Percentiles rank a stretch among this genome's conserved stretches.
Evolutionary conservation across 2,329 filamentous ascomycete species (phyloP).

Genomic region (Fusarium transvaalense): DNA sequence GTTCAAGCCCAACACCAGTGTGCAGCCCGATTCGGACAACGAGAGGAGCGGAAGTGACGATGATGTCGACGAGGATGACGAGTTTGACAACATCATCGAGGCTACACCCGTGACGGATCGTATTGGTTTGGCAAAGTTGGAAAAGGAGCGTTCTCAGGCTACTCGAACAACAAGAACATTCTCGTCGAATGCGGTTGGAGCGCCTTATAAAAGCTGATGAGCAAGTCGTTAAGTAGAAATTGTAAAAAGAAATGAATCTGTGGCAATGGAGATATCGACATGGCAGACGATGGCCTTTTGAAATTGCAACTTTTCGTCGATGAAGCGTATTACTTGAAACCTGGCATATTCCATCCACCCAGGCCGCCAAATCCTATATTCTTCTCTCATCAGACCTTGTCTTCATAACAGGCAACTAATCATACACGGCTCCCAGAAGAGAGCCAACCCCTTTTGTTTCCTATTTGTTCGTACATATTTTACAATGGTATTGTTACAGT

Average conservation of each 20-base stretch:
- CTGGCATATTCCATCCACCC: slow-evolving; percentile 9
- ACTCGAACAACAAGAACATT: slow-evolving; percentile 65
- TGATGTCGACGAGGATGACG: slow-evolving; percentile 68
- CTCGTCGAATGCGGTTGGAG: slow-evolving; percentile 62
- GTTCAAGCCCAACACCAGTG: slow-evolving; percentile 72
- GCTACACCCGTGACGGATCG: slow-evolving; percentile 91
- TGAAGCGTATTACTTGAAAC: slow-evolving; percentile 18
- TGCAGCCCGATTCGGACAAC: slow-evolving; percentile 79
- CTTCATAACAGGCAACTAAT: slow-evolving; percentile 24
- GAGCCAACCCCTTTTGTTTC: slow-evolving; percentile 10
- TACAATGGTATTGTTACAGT: slow-evolving; percentile 56
- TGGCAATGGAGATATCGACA: background rate
- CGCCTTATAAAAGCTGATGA: slow-evolving; percentile 61
- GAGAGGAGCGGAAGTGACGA: slow-evolving; percentile 52
- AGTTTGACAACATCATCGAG: slow-evolving; percentile 93
- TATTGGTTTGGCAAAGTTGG: slow-evolving; percentile 72
- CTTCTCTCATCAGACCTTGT: slow-evolving; percentile 24
- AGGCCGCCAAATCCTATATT: slow-evolving; percentile 10
- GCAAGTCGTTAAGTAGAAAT: background rate
- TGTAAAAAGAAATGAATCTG: background rate
- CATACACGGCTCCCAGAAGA: slow-evolving; percentile 23
- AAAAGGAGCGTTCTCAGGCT: slow-evolving; percentile 65
- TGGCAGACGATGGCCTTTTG: background rate
- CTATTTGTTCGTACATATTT: slow-evolving; percentile 37
- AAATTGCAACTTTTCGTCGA: background rate